Conservation (phyloP, 1,139 yeast genomes). For the Suhomyces chickasaworum region DNA sequence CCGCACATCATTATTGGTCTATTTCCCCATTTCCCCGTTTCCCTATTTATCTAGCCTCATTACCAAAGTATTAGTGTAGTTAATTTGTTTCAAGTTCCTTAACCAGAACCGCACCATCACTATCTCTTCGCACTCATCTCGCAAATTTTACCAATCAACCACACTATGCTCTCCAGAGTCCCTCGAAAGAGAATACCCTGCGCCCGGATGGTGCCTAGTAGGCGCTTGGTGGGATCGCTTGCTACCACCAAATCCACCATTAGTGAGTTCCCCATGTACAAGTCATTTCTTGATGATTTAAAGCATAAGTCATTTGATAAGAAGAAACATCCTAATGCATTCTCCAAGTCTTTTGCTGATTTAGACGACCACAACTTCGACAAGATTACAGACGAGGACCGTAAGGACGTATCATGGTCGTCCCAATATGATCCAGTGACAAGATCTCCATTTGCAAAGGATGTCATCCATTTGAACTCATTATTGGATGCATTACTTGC, state of each 20-base stretch:
- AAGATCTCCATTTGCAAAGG: conserved; percentile 53
- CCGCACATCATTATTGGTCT: no score
- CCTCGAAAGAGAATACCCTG: conserved; percentile 9
- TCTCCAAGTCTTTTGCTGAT: conserved; percentile 27
- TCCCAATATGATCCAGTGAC: conserved; percentile 47
- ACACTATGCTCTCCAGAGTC: conserved; percentile 9
- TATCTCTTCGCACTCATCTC: conserved; percentile 11
- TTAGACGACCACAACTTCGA: conserved; percentile 20
- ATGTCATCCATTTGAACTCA: conserved; percentile 70
- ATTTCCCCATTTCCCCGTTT: no score
- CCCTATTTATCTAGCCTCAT: neutral
- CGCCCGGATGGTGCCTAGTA: conserved; percentile 4
- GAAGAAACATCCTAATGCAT: conserved; percentile 15
- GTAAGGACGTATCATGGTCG: conserved; percentile 35
- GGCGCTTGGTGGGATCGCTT: conserved; percentile 7
- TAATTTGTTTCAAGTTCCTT: neutral
- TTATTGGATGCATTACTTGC: conserved; percentile 78
- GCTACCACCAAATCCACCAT: conserved; percentile 9
- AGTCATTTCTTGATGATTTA: conserved; percentile 19
- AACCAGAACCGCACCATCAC: conserved; percentile 5
- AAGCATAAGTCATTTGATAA: conserved; percentile 13
- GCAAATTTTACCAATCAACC: conserved; percentile 10
- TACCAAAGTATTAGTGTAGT: neutral
- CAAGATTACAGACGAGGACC: conserved; percentile 22
- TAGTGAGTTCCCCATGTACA: conserved; percentile 17